phyloP scores from a whole-genome alignment of 1,284 basidiomycete species.

The Tilletia caries region DNA sequence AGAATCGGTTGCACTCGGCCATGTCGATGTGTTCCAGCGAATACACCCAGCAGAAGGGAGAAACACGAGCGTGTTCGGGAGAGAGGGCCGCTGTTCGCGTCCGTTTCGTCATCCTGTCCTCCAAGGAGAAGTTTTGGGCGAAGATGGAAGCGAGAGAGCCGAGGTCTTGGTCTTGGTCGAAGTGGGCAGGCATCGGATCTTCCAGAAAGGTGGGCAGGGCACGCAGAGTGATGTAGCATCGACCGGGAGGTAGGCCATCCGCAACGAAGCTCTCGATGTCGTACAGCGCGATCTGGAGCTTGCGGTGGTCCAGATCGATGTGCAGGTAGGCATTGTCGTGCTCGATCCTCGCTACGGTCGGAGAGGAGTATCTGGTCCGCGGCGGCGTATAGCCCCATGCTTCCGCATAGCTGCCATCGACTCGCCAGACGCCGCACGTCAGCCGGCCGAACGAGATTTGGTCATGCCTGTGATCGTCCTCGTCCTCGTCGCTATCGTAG shows the following conservation, averaged over 20 bases:
- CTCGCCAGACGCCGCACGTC: conserved; percentile 9
- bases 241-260: conserved; percentile 4
- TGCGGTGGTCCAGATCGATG: conserved; percentile 12
- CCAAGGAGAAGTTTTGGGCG: not conserved
- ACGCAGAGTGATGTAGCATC: not conserved
- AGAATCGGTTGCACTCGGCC: conserved; percentile 3
- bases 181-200: not conserved
- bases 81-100: not conserved
- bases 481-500: conserved; percentile 8
- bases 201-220: conserved; percentile 1
- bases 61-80: not conserved
- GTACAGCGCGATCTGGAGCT: conserved; percentile 15
- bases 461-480: not conserved
- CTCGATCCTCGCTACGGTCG: conserved; percentile 7
- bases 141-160: not conserved
- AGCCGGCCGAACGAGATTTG: not conserved
- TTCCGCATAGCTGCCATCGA: conserved; percentile 7
- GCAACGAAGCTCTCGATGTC: conserved; percentile 1
- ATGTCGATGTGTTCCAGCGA: not conserved
- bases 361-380: not conserved
- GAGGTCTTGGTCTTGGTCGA: not conserved
- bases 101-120: too few relatives aligned
- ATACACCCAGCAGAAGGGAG: conserved; percentile 17
- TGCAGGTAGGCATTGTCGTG: not conserved
- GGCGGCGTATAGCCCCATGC: not conserved